A percentile compares a stretch with the other conserved stretches of the same genome.
phyloP scores from a whole-genome alignment of 148 eudicot genomes.

The Rhododendron simsii region DNA sequence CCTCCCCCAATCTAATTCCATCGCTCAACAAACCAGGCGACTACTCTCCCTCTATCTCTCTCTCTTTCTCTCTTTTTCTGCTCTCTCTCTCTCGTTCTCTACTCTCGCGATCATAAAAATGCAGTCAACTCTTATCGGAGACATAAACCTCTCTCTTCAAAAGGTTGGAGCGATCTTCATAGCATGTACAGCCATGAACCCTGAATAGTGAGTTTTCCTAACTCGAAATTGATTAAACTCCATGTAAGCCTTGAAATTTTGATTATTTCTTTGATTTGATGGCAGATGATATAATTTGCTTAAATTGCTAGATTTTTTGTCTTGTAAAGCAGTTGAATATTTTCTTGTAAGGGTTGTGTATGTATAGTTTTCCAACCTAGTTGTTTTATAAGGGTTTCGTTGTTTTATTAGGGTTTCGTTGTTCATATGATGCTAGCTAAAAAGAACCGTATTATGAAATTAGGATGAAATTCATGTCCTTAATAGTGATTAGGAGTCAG shows the following conservation, averaged over 20 bases:
- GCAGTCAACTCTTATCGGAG: neutral
- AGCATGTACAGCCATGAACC: conserved; percentile 23
- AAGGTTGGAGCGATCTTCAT: neutral
- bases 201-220: conserved; percentile 28
- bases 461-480: neutral
- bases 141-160: neutral
- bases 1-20: no score
- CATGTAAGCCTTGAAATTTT: neutral
- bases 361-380: neutral
- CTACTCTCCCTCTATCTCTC: no score
- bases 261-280: neutral
- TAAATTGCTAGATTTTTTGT: neutral
- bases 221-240: neutral
- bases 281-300: neutral
- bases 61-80: no score
- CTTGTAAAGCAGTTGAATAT: neutral
- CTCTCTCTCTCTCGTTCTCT: no score
- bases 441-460: neutral
- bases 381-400: neutral
- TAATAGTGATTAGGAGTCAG: neutral
- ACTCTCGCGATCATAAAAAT: neutral
- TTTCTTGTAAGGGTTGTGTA: neutral
- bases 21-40: no score
- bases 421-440: neutral
- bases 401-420: neutral